phyloP scores from a whole-genome alignment of 176 grass and related monocot species.

The Alopecurus myosuroides region DNA sequence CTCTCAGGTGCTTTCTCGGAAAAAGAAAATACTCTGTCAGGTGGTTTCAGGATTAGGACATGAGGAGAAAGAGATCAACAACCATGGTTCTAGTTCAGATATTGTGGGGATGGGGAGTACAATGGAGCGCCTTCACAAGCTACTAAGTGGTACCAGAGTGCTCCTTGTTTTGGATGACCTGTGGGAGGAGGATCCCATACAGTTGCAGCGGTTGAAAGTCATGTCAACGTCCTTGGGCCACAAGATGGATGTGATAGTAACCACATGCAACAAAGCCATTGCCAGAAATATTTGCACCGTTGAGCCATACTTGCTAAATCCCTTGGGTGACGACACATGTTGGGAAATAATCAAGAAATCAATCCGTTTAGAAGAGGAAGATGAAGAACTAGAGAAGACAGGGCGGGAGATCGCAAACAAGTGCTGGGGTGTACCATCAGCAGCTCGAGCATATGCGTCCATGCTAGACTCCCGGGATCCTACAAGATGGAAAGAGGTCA shows the following conservation, averaged over 20 bases:
- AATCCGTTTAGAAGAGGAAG: background rate
- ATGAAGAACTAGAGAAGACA: background rate
- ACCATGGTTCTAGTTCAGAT: background rate
- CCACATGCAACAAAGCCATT: background rate
- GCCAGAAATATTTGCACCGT: background rate
- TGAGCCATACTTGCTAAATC: background rate
- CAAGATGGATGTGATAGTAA: background rate
- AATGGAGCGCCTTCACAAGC: background rate
- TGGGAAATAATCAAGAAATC: background rate
- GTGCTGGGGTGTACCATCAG: background rate
- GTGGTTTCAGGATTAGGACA: background rate
- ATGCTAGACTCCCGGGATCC: background rate
- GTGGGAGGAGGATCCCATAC: background rate
- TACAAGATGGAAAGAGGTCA: background rate
- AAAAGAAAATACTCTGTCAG: too few species aligned
- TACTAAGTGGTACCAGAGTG: background rate
- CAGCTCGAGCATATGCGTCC: background rate
- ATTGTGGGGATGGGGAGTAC: background rate
- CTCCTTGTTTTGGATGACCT: constrained; percentile 21
- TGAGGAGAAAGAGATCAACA: background rate
- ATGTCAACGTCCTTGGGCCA: background rate
- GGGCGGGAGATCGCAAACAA: background rate
- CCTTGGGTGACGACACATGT: background rate
- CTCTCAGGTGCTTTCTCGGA: too few species aligned
- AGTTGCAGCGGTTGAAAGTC: background rate